These are phyloP conservation scores for Cyphellophora attinorum DNA, from an alignment of 2,329 filamentous ascomycete genomes.

Conservation along the genomic window DNA sequence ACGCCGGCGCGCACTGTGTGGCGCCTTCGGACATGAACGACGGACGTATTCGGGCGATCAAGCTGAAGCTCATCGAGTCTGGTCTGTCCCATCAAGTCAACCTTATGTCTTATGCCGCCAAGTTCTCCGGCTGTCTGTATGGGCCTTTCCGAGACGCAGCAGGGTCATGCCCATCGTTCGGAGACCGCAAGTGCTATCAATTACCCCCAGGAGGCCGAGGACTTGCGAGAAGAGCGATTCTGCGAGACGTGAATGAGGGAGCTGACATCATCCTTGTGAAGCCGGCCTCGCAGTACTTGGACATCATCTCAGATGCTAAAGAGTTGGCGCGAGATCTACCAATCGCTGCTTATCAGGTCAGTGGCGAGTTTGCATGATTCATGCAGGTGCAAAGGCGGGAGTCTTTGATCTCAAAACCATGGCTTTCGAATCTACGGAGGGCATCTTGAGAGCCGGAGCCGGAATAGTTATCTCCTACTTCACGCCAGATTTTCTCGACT, in stretches of 20 bases:
- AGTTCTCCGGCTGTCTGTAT: conserved; percentile 94
- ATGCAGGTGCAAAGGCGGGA: conserved; percentile 87
- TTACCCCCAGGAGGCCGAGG: conserved; percentile 86
- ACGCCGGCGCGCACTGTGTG: conserved; percentile 90
- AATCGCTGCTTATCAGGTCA: conserved; percentile 92
- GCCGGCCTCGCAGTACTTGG: conserved; percentile 87
- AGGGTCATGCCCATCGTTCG: conserved; percentile 81
- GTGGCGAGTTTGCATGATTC: conserved; percentile 95
- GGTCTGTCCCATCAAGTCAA: conserved; percentile 85
- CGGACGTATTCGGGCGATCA: conserved; percentile 91
- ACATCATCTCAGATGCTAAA: conserved; percentile 96
- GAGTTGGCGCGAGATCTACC: conserved; percentile 86
- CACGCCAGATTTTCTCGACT: conserved; percentile 65
- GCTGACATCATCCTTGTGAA: conserved; percentile 99
- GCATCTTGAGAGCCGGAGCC: conserved; percentile 84
- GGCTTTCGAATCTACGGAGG: conserved; percentile 90
- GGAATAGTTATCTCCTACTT: conserved; percentile 94
- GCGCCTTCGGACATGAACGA: conserved; percentile 99
- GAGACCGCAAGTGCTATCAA: conserved; percentile 94
- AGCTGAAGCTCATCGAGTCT: conserved; percentile 91
- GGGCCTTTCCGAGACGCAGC: conserved; percentile 96
- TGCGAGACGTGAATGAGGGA: conserved; percentile 82
- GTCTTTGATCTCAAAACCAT: conserved; percentile 92
- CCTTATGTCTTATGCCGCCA: conserved; percentile 96
- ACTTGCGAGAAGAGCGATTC: conserved; percentile 80